phyloP scores from a whole-genome alignment of 495 filamentous ascomycete genomes.

The Penicillium diatomitis region DNA sequence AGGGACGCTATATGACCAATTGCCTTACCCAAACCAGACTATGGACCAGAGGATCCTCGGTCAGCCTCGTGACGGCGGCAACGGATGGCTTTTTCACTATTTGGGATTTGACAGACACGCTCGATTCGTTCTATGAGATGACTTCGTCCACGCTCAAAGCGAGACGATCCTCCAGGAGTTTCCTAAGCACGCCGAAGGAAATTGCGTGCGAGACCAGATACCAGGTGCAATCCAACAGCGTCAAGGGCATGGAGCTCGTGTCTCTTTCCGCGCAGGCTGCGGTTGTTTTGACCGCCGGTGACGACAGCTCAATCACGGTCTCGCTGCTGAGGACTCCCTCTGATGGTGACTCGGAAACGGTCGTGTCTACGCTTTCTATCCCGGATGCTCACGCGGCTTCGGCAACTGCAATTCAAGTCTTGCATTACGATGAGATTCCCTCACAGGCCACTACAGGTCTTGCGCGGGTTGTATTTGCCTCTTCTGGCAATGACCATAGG shows the following conservation, averaged over 20 bases:
- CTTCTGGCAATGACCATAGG: conserved; percentile 71
- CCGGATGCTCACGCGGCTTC: conserved; percentile 73
- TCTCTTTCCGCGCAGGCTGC: conserved; percentile 20
- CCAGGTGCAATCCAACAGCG: conserved; percentile 63
- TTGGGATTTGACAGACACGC: conserved; percentile 37
- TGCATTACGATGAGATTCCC: conserved; percentile 14
- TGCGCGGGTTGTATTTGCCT: conserved; percentile 36
- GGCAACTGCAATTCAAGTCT: conserved; percentile 54
- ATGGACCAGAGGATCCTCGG: conserved; percentile 14
- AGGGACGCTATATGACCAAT: conserved; percentile 61
- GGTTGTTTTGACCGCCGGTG: conserved; percentile 66
- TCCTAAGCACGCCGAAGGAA: conserved; percentile 8
- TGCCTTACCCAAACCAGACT: conserved; percentile 70
- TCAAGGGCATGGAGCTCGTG: conserved; percentile 48
- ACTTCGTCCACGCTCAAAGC: conserved; percentile 9
- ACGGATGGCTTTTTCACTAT: conserved; percentile 54
- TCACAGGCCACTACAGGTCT: background rate
- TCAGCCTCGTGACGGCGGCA: conserved; percentile 45
- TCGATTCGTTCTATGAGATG: conserved; percentile 26
- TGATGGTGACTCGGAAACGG: conserved; percentile 1
- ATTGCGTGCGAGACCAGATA: conserved; percentile 29
- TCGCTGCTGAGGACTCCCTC: conserved; percentile 30
- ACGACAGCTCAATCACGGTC: conserved; percentile 69
- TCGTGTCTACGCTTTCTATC: conserved; percentile 45
- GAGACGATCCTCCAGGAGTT: conserved; percentile 11